These are phyloP conservation scores for Fusarium haematococcum DNA, from an alignment of 2,329 filamentous ascomycete species.

Conservation along the genomic window DNA sequence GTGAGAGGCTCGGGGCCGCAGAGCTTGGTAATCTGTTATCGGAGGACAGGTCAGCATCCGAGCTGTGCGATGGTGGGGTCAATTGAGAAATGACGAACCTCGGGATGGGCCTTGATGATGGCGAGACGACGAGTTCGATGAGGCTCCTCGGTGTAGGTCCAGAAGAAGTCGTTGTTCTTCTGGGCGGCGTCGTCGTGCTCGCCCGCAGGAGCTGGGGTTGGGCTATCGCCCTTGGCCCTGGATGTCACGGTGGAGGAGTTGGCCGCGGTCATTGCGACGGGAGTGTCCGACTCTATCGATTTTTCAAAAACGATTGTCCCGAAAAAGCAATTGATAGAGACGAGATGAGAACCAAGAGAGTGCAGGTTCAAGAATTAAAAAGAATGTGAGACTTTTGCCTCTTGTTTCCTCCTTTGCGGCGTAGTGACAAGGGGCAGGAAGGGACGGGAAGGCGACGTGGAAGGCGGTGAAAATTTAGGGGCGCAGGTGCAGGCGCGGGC, in stretches of 20 bases:
- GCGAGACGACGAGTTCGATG: slow-evolving; percentile 90
- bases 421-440: slow-evolving; percentile 16
- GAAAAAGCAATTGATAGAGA: background rate
- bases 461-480: slow-evolving; percentile 46
- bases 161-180: slow-evolving; percentile 78
- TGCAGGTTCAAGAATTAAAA: slow-evolving; percentile 14
- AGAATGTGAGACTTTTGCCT: slow-evolving; percentile 33
- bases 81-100: slow-evolving; percentile 66
- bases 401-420: slow-evolving; percentile 16
- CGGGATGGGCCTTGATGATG: slow-evolving; percentile 98
- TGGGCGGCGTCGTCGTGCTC: slow-evolving; percentile 35
- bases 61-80: background rate
- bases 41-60: slow-evolving; percentile 16
- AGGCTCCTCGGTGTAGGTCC: slow-evolving; percentile 99
- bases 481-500: background rate
- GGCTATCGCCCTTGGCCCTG: slow-evolving; percentile 43
- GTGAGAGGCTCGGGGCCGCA: slow-evolving; percentile 96
- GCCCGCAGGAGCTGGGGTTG: slow-evolving; percentile 23
- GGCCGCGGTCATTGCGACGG: slow-evolving; percentile 42
- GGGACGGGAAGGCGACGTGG: slow-evolving; percentile 35
- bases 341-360: background rate
- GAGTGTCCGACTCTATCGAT: background rate
- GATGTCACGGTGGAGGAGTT: slow-evolving; percentile 51
- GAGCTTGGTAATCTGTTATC: slow-evolving; percentile 85
- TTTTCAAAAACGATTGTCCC: background rate